Percentiles rank a stretch among this genome's conserved stretches.
These are phyloP conservation scores for Penicillium dipodomyicola DNA, from an alignment of 495 filamentous ascomycete species.

Conservation along the genomic window DNA sequence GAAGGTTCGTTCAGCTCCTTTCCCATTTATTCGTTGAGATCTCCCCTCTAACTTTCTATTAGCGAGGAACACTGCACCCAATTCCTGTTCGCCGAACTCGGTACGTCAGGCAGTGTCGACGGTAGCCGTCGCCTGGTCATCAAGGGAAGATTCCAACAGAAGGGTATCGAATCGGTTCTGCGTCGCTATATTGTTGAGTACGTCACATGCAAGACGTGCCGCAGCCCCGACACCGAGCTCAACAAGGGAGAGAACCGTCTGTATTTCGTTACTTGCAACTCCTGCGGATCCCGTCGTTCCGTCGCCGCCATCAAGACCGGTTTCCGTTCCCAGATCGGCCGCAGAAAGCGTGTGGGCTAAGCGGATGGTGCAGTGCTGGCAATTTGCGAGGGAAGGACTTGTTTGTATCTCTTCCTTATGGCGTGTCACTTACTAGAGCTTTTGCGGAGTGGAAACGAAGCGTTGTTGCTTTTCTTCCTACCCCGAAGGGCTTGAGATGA, in stretches of 20 bases:
- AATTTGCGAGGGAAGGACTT: slow-evolving; percentile 22
- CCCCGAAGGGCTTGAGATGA: slow-evolving; percentile 18
- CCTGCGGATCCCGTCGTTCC: slow-evolving; percentile 83
- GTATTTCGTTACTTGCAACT: slow-evolving; percentile 81
- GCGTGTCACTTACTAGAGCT: slow-evolving; percentile 22
- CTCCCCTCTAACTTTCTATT: neutral
- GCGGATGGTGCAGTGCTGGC: slow-evolving; percentile 13
- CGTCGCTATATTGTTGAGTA: slow-evolving; percentile 97
- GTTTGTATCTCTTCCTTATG: slow-evolving; percentile 26
- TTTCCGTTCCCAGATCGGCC: slow-evolving; percentile 97
- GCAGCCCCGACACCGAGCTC: slow-evolving; percentile 89
- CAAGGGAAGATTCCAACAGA: slow-evolving; percentile 98
- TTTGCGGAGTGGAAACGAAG: slow-evolving; percentile 16
- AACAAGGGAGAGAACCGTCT: slow-evolving; percentile 98
- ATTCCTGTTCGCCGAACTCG: slow-evolving; percentile 96
- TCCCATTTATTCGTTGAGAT: neutral
- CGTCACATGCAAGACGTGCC: slow-evolving; percentile 97
- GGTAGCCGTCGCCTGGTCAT: slow-evolving; percentile 91
- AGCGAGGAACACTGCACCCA: slow-evolving; percentile 95
- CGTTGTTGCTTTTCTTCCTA: slow-evolving; percentile 14
- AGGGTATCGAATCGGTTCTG: slow-evolving; percentile 94
- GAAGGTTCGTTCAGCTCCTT: slow-evolving; percentile 29
- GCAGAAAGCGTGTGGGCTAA: slow-evolving; percentile 68
- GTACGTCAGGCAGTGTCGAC: slow-evolving; percentile 91
- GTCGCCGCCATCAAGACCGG: slow-evolving; percentile 98